These are phyloP conservation scores for Plasmodium falciparum DNA, from an alignment of 169 alveolate genomes.

Conservation along the genomic window DNA sequence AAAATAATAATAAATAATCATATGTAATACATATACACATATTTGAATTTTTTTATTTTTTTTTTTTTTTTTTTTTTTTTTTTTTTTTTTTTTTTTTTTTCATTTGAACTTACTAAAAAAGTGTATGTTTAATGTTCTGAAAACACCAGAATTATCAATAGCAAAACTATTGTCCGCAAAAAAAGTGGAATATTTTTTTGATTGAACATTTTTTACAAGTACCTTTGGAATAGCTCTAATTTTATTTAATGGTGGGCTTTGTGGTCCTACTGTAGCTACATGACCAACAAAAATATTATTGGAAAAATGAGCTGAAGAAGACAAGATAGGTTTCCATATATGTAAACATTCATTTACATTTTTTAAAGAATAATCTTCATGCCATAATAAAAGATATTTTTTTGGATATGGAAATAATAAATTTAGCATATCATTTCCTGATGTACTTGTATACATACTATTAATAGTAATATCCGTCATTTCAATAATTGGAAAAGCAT, in stretches of 20 bases:
- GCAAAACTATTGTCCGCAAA: constrained; percentile 59
- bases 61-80: neutral
- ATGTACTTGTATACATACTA: constrained; percentile 76
- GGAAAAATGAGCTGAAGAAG: constrained; percentile 26
- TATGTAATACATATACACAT: neutral
- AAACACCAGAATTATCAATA: constrained; percentile 60
- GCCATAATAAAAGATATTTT: constrained; percentile 76
- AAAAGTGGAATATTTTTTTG: constrained; percentile 32
- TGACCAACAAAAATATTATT: constrained; percentile 45
- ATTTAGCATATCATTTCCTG: constrained; percentile 62
- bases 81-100: neutral
- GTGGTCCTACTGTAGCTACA: constrained; percentile 62
- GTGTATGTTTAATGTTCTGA: constrained; percentile 38
- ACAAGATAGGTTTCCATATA: constrained; percentile 72
- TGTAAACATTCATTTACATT: constrained; percentile 74
- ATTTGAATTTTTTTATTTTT: neutral
- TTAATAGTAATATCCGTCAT: constrained; percentile 73
- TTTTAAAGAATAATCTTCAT: constrained; percentile 75
- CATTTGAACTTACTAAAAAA: constrained; percentile 32
- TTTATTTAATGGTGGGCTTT: constrained; percentile 67
- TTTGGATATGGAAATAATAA: constrained; percentile 64
- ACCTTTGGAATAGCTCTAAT: constrained; percentile 75
- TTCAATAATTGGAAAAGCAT: constrained; percentile 45
- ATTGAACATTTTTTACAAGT: constrained; percentile 25
- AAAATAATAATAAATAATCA: neutral